Base-by-base conservation (phyloP, 1,284 basidiomycete species). In the Pascua guehoae region DNA sequence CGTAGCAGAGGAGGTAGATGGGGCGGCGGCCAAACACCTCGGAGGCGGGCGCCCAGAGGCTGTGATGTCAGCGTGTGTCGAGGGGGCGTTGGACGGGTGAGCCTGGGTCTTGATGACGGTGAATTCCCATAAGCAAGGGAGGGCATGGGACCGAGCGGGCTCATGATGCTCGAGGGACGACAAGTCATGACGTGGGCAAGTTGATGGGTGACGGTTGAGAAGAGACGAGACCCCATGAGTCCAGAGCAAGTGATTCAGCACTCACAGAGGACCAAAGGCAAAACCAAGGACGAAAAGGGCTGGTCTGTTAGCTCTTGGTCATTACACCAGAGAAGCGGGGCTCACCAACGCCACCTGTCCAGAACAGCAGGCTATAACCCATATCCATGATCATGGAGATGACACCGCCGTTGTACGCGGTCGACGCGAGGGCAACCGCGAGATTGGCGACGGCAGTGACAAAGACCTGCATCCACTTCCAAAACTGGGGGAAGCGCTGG, bases 1-100 rank as follows among this genome's bases (percentile, higher is more conserved):
- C n/a, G 60, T 72, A 73, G 12, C 85, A 78, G 52, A 83, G 68
- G 53, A 91, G 76, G 69, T 88, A 88, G 48, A 88, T 72, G 8
- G 83, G 82, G 48, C 85, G 79, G n/a, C 81, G 76, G 4, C 81
- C 81, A 54, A 72, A 78, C 5, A 78, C 80, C 66, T 86, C 85
- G 10, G 80, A 81, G 0, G 83, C 70, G 4, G 81, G 81, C 8
- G 70, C 72, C 71, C 71, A 72, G 56, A 72, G 39, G 12, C 56
- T 60, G 55, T 8, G 41, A 8, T 12, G 16, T 48, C 32, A 48
- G 47, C 37, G 40, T 12, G 18, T 48, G 47, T 15, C 37, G 36
- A 17, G 37, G 9, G 37, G 9, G 37, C 10, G 3, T 14, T 40
- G 42, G 46, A 52, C 15, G n/a, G 17, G 42, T 44, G 11, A 4